These are phyloP conservation scores for Starmera dryadoides DNA, from an alignment of 805 yeast genomes.

Conservation along the genomic window DNA sequence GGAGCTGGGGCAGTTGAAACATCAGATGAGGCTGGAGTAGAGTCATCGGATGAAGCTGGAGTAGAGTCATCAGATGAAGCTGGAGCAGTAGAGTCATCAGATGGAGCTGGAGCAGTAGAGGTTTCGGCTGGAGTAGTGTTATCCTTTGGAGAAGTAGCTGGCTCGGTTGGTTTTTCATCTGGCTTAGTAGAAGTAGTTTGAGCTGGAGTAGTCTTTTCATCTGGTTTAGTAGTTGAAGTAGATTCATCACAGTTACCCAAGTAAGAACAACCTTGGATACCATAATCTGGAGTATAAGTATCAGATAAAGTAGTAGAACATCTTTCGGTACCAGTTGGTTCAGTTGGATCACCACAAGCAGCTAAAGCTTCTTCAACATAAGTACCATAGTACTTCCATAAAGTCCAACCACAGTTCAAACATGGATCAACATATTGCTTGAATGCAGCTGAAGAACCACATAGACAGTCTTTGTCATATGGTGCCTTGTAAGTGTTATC, in stretches of 20 bases:
- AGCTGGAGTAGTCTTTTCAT: not conserved
- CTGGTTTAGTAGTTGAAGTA: not conserved
- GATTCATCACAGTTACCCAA: not conserved
- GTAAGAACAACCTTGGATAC: not conserved
- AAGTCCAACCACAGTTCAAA: slow-evolving; percentile 28
- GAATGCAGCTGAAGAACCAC: slow-evolving; percentile 9
- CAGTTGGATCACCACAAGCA: slow-evolving; percentile 13
- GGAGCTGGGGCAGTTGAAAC: not conserved
- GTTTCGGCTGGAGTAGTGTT: slow-evolving; percentile 1
- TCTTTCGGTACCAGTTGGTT: slow-evolving; percentile 24
- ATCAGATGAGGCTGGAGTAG: not conserved
- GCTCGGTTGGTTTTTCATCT: not conserved
- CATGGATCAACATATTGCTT: slow-evolving; percentile 13
- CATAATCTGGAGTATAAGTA: not conserved
- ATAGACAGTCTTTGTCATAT: slow-evolving; percentile 8
- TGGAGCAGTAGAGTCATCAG: not conserved
- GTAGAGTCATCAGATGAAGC: not conserved
- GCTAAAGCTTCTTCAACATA: slow-evolving; percentile 17
- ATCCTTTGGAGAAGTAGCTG: not conserved
- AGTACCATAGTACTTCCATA: slow-evolving; percentile 21
- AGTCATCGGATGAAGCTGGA: not conserved
- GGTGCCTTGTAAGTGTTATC: slow-evolving; percentile 6
- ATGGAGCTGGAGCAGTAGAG: slow-evolving; percentile 3
- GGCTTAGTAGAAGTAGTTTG: not conserved
- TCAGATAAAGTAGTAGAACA: slow-evolving; percentile 6